A percentile compares a stretch with the other conserved stretches of the same genome.
phyloP scores from a whole-genome alignment of 2,329 filamentous ascomycete species.

The Pseudogymnoascus sp. region DNA sequence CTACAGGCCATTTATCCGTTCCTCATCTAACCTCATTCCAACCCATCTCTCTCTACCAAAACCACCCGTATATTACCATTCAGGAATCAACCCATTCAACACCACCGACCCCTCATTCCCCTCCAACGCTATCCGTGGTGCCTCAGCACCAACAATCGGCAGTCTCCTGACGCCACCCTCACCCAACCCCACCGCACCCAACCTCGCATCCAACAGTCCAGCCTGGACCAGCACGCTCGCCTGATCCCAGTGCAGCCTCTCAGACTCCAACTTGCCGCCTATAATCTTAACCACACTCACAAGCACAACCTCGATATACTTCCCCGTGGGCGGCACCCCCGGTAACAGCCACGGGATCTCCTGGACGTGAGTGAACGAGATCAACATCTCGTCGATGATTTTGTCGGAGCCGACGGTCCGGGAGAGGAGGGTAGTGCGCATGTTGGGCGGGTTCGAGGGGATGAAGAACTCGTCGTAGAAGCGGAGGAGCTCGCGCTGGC shows the following conservation, averaged over 20 bases:
- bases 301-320: conserved; percentile 48
- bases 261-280: conserved; percentile 55
- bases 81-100: neutral
- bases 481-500: conserved; percentile 45
- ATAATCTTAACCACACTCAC: conserved; percentile 51
- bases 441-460: conserved; percentile 50
- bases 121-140: conserved; percentile 7
- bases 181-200: conserved; percentile 13
- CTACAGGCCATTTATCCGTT: neutral
- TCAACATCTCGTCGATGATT: conserved; percentile 55
- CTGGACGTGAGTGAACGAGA: conserved; percentile 48
- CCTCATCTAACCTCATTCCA: neutral
- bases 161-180: conserved; percentile 7
- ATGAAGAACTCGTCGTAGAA: conserved; percentile 63
- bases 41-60: neutral
- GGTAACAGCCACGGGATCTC: conserved; percentile 54
- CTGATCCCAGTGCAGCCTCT: conserved; percentile 63
- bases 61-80: neutral
- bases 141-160: conserved; percentile 19
- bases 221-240: conserved; percentile 53
- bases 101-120: neutral
- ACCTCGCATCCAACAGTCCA: conserved; percentile 37
- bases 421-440: conserved; percentile 51
- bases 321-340: conserved; percentile 47
- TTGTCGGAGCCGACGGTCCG: conserved; percentile 57